Conservation (phyloP, 2,329 filamentous ascomycete species). For the Zelopaecilomyces penicillatus region DNA sequence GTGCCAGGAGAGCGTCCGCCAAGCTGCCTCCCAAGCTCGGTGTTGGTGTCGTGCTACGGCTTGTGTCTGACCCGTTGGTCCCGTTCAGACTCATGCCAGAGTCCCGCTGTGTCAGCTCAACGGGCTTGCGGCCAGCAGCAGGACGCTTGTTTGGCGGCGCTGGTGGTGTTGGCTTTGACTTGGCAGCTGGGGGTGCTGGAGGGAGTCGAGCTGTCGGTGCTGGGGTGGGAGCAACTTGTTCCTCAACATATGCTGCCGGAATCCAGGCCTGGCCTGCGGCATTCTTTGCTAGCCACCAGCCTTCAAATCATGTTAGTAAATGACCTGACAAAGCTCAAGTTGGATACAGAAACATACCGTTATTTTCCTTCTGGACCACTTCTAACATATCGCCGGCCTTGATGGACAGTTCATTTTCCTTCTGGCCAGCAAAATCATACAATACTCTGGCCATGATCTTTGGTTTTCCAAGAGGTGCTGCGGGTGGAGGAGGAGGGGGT, state of each 20-base stretch:
- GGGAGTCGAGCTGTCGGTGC: constrained; percentile 55
- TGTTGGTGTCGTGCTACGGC: constrained; percentile 63
- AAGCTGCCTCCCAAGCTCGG: constrained; percentile 65
- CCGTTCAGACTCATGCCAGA: constrained; percentile 55
- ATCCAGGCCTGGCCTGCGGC: constrained; percentile 74
- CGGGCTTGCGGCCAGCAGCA: constrained; percentile 61
- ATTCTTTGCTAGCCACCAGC: constrained; percentile 93
- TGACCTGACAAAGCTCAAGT: too few species aligned
- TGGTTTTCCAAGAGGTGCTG: constrained; percentile 26
- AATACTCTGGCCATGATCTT: constrained; percentile 82
- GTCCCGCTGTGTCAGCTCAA: constrained; percentile 62
- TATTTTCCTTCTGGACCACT: constrained; percentile 88
- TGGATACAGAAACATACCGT: constrained; percentile 55
- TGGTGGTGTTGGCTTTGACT: constrained; percentile 62
- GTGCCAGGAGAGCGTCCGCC: constrained; percentile 68
- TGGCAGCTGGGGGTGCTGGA: constrained; percentile 56
- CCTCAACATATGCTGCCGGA: constrained; percentile 88
- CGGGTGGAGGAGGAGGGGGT: constrained; percentile 56
- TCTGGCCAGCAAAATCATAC: constrained; percentile 84
- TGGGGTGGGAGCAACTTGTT: constrained; percentile 57
- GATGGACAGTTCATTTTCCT: constrained; percentile 76
- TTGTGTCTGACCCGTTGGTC: constrained; percentile 48
- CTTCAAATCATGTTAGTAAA: constrained; percentile 41
- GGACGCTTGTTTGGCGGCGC: constrained; percentile 76
- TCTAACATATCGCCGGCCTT: constrained; percentile 73